phyloP scores from a whole-genome alignment of 768 basidiomycete genomes.

The Tricholoma sp. region DNA sequence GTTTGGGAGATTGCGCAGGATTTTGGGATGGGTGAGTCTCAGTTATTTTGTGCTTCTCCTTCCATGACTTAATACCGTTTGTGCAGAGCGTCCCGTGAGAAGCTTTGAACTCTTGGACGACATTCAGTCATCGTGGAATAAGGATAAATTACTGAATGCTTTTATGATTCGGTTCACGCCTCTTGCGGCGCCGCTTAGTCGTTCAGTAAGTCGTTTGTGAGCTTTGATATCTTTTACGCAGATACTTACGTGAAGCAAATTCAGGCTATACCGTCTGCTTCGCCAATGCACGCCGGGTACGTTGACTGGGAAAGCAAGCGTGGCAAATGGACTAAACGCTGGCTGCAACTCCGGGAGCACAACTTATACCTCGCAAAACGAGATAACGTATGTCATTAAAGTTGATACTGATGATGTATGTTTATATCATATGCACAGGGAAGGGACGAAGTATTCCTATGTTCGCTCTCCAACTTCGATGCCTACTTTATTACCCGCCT shows the following conservation, averaged over 20 bases:
- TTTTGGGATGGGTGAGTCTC: slow-evolving; percentile 79
- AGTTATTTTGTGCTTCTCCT: slow-evolving; percentile 3
- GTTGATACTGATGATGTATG: neutral
- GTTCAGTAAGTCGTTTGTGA: slow-evolving; percentile 41
- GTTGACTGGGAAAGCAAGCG: slow-evolving; percentile 89
- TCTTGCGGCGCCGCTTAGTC: slow-evolving; percentile 53
- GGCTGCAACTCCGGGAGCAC: slow-evolving; percentile 83
- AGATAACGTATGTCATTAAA: slow-evolving; percentile 57
- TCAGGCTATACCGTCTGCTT: slow-evolving; percentile 39
- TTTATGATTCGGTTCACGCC: slow-evolving; percentile 76
- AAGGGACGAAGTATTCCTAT: slow-evolving; percentile 79
- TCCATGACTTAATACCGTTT: slow-evolving; percentile 10
- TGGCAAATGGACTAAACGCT: slow-evolving; percentile 94
- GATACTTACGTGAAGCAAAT: slow-evolving; percentile 8
- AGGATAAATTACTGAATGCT: slow-evolving; percentile 71
- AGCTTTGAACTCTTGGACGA: slow-evolving; percentile 81
- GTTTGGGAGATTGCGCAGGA: slow-evolving; percentile 87
- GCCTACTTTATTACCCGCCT: slow-evolving; percentile 73
- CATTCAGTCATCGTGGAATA: slow-evolving; percentile 84
- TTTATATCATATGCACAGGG: slow-evolving; percentile 41
- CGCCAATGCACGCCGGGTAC: slow-evolving; percentile 49
- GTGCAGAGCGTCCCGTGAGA: slow-evolving; percentile 80
- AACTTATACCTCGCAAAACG: slow-evolving; percentile 85
- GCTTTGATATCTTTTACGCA: neutral
- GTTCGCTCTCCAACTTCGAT: slow-evolving; percentile 86